Evolutionary conservation across 2,329 filamentous ascomycete genomes (phyloP).

Genomic region (Diaporthe helianthi): DNA sequence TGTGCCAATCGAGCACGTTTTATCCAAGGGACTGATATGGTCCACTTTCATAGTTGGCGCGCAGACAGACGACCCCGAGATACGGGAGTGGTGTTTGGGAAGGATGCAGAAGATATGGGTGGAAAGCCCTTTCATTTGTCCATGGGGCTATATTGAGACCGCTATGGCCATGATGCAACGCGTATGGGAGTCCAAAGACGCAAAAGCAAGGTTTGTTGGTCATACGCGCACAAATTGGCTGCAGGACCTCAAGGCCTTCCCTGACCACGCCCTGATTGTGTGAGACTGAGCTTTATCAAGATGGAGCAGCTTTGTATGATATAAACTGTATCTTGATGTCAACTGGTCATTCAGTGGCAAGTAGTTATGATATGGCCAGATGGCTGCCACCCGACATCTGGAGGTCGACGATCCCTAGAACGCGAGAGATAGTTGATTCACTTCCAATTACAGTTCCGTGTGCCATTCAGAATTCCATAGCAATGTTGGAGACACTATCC

Average conservation of each 20-base stretch:
- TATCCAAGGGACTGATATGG: conserved; percentile 65
- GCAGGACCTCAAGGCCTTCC: conserved; percentile 50
- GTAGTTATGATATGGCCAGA: not conserved
- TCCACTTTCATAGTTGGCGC: conserved; percentile 64
- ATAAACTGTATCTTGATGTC: not conserved
- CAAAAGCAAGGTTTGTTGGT: conserved; percentile 34
- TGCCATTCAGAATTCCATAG: no score
- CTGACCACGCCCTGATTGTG: conserved; percentile 53
- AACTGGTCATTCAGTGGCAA: no score
- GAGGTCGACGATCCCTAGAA: no score
- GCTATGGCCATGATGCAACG: conserved; percentile 53
- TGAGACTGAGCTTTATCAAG: conserved; percentile 37
- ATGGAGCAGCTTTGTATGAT: not conserved
- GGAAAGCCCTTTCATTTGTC: conserved; percentile 48
- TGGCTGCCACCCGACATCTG: no score
- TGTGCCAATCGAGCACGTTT: conserved; percentile 56
- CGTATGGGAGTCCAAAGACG: conserved; percentile 50
- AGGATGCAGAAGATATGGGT: conserved; percentile 45
- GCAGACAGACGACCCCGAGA: conserved; percentile 51
- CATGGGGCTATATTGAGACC: conserved; percentile 58
- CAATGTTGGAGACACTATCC: no score
- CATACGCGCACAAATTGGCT: conserved; percentile 48
- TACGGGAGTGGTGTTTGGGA: conserved; percentile 57
- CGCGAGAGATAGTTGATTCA: no score
- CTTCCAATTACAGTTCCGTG: no score